Percentiles rank a stretch among this genome's conserved stretches.
These are phyloP conservation scores for Telfairia occidentalis DNA, from an alignment of 331 rosid genomes.

Conservation along the genomic window DNA sequence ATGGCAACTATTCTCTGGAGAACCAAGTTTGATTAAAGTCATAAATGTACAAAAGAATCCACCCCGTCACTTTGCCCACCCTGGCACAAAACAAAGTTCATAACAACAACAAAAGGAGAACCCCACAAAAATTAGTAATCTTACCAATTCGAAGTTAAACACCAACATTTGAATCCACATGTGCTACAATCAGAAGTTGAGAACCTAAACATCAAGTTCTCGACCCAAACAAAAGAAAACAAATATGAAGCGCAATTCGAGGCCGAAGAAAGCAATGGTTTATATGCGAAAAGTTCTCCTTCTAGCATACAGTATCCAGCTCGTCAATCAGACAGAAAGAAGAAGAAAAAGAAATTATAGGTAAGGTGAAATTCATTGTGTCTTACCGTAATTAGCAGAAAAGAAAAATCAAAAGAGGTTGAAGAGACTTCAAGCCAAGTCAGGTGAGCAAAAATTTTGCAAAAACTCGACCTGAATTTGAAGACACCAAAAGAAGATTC, in stretches of 20 bases:
- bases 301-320: not conserved
- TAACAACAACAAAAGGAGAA: not conserved
- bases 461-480: not conserved
- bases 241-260: not conserved
- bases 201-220: not conserved
- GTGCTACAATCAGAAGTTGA: not conserved
- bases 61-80: not conserved
- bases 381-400: not conserved
- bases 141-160: not conserved
- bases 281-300: not conserved
- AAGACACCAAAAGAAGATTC: slow-evolving; percentile 2
- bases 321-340: too few relatives aligned
- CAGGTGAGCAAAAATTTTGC: not conserved
- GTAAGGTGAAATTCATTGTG: not conserved
- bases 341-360: not conserved
- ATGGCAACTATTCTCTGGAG: too few relatives aligned
- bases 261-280: not conserved
- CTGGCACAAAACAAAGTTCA: not conserved
- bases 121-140: not conserved
- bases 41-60: not conserved
- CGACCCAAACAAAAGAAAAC: not conserved
- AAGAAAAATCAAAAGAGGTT: not conserved
- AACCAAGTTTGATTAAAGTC: not conserved
- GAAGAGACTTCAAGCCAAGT: not conserved
- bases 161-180: not conserved